Base-by-base conservation (phyloP, 2,329 filamentous ascomycete genomes). In the Ophiostoma ulmi region DNA sequence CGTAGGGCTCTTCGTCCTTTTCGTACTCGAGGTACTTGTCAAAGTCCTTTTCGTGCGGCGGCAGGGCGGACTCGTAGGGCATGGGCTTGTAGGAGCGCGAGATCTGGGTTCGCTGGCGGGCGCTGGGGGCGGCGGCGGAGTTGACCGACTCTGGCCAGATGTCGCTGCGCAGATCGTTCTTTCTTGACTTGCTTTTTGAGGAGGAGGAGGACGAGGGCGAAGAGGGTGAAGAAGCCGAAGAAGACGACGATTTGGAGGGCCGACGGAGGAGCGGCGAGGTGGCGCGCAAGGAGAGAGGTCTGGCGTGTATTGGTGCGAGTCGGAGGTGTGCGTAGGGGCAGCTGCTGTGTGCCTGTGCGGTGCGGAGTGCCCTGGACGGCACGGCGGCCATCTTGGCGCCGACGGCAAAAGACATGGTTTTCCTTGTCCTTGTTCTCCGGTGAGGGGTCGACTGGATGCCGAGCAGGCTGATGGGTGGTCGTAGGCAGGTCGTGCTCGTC, bases 141-240 rank as follows among this genome's bases (percentile, higher is more conserved):
- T 67, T 67, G 39, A 67, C 65, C 3, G 65, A 41, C n/a, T 67
- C 65, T 22, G 65, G 65, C 65, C 65, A 67, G 38, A 67, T 39
- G 39, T 67, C 39, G 22, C 39, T 67, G 65, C 39, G 65, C 20
- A 39, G 65, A 22, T 44, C 39, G 22, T 31, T 36, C n/a, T 22
- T 63, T 35, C 22, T 10, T 31, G 52, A 48, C 31, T 31, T 31
- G 31, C 31, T 31, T 48, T 48, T 48, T 48, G 44, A 17, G 1
- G 41, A 14, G 41, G 41, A 44, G 41, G 44, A 7, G 31, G 31
- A 31, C 1, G 26, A 31, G 31, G 31, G 3, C 3, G 31, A 3
- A 31, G 31, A 31, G 31, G 31, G 4, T 0, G 31, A 31, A 3
- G 31, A 3, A 3, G 31, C 2, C 2, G 31, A 31, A 1, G 31